Base-by-base conservation (phyloP, 441 rosid genomes). In the Jatropha multifida region DNA sequence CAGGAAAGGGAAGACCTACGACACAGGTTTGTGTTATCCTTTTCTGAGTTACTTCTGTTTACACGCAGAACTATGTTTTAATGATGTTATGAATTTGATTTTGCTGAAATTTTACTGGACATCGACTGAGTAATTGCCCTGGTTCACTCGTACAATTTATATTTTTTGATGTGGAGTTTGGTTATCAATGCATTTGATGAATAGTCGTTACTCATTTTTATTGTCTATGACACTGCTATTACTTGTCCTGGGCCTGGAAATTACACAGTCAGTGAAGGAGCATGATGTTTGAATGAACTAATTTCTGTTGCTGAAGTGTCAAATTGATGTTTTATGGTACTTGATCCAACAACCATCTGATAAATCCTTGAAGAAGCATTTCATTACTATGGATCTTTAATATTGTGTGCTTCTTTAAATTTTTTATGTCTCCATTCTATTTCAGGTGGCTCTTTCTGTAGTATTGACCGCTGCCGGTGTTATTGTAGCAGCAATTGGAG, bases 401-500 rank as follows among this genome's bases (percentile, higher is more conserved):
- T 65, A 52, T 27, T 3, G 20, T 4, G 37, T 17, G 12, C n/a
- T 80, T 7, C 15, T 37, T 68, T 56, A 56, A 68, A 12, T 17
- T 8, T 74, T 27, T 40, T 71, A 66, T 65, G 17, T 55, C 54
- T 55, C 40, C 69, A 12, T 79, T 52, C 51, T 74, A 67, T 76
- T 80, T 83, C 91, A 95, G 97, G 99, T 95, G 78, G 76, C 86
- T 66, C 88, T 90, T 74, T 95, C 98, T 8, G 99, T 95, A 70
- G 71, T 93, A 71, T 80, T 92, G 77, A 95, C 87, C 42, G 98
- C 96, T 74, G 89, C 89, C 42, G 98, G 99, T 72, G 90, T 90
- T 82, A 79, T 93, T 61, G 88, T 95, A 65, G 99, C 99, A 58
- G 97, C 97, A 55, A 71, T 92, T 17, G 97, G 97, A 82, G 98